Base-by-base conservation (phyloP, 139 green algal species). In the Picocystis salinarum region DNA sequence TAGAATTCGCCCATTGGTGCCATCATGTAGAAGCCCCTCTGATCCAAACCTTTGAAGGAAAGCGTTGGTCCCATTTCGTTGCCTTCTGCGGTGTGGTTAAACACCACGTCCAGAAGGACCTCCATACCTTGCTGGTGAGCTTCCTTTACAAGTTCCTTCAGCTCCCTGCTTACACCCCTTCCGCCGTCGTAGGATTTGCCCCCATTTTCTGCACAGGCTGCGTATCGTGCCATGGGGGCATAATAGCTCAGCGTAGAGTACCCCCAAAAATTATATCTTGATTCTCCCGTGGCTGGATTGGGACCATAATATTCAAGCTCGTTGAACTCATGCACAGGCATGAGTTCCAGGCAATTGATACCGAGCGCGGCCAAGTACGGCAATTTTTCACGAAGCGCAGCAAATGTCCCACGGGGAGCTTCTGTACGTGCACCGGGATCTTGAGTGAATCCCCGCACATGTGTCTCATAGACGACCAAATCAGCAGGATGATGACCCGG, bases 61-160 rank as follows among this genome's bases (percentile, higher is more conserved):
- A 93, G 45, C 6, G 74, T 79, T 28, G 82, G 81, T 1, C 86
- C 84, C 29, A 61, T 46, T 39, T 96, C 75, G 61, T 94, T 92
- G 39, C 83, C 82, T 58, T 98, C 88, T 3, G 85, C 83, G 6
- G 88, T 96, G 75, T 96, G 88, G 67, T 98, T 98, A 76, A 93
- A 94, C 34, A 98, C 88, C 4, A 96, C 83, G 48, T 96, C 88
- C 45, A 96, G 58, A 36, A 93, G 84, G 23, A 98, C 81, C 77
- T 97, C 89, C 5, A 99, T 93, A 31, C 89, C 88, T 1, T 76
- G 44, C 44, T 53, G 62, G 65, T 98, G 88, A 25, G 23, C 7
- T 7, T 87, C 82, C 41, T 74, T 77, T 10, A 99, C 82, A 39
- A 99, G 58, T 37, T 62, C 66, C 65, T 96, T 96, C 62, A 98